These are phyloP conservation scores for Ustilago bromivora DNA, from an alignment of 1,284 basidiomycete genomes.

Conservation along the genomic window DNA sequence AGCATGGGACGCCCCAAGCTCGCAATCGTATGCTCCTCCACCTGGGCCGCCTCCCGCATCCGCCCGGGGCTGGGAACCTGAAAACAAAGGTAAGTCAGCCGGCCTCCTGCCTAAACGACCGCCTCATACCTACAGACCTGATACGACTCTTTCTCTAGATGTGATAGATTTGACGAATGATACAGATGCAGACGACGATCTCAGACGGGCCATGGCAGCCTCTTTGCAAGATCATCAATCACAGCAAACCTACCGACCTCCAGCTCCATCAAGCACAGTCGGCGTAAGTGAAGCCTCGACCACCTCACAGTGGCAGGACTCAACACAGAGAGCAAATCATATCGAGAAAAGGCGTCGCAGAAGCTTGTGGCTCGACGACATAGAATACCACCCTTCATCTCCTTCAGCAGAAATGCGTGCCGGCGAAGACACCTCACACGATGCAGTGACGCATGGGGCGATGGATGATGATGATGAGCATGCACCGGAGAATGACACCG, in stretches of 20 bases:
- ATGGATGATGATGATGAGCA: neutral
- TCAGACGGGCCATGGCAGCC: conserved; percentile 43
- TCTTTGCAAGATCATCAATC: conserved; percentile 43
- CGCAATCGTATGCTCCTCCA: conserved; percentile 27
- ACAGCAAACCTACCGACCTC: conserved; percentile 26
- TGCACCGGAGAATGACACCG: neutral
- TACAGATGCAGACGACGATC: conserved; percentile 42
- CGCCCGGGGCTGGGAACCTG: conserved; percentile 9
- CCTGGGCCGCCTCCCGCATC: conserved; percentile 23
- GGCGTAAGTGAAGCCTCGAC: conserved; percentile 34
- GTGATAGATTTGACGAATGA: conserved; percentile 49
- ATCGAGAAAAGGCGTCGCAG: neutral
- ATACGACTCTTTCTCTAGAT: conserved; percentile 8
- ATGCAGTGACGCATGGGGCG: neutral
- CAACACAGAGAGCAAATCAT: neutral
- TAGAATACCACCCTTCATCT: neutral
- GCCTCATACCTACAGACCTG: neutral
- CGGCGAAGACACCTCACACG: neutral
- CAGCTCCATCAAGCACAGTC: conserved; percentile 38
- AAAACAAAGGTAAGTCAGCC: conserved; percentile 24
- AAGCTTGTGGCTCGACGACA: neutral
- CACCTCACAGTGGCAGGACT: neutral
- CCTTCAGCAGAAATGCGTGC: neutral
- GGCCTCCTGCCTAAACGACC: neutral
- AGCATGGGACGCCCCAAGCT: conserved; percentile 27